Percentiles rank a stretch among this genome's conserved stretches.
These are phyloP conservation scores for Amorphotheca resinae DNA, from an alignment of 495 filamentous ascomycete genomes.

Conservation along the genomic window DNA sequence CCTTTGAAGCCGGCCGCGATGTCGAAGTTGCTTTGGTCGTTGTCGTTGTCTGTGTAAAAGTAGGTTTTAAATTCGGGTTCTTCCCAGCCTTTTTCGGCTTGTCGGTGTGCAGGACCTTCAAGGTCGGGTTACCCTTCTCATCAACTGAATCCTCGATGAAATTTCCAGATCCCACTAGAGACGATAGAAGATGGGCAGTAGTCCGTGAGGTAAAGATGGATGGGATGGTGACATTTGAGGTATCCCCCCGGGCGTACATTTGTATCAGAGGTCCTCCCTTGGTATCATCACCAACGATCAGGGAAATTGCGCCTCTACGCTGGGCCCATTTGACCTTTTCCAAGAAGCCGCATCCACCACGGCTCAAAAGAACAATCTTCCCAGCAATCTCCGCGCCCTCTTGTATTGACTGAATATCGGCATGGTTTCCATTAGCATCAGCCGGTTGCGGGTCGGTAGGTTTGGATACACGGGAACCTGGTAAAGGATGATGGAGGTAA, in stretches of 20 bases:
- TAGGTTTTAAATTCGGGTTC: constrained; percentile 20
- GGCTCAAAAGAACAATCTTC: constrained; percentile 78
- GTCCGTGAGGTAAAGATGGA: constrained; percentile 91
- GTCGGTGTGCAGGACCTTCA: constrained; percentile 35
- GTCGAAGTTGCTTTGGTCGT: constrained; percentile 6
- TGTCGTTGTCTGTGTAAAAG: constrained; percentile 17
- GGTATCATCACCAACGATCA: constrained; percentile 91
- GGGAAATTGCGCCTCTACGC: constrained; percentile 69
- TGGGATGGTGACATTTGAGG: constrained; percentile 86
- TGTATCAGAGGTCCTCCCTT: constrained; percentile 78
- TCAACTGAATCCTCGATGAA: constrained; percentile 42
- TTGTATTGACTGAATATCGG: constrained; percentile 90
- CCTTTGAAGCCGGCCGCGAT: constrained; percentile 3
- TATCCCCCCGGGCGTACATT: constrained; percentile 94
- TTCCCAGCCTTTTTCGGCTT: constrained; percentile 28
- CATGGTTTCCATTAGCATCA: constrained; percentile 46
- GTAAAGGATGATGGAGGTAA: constrained; percentile 53
- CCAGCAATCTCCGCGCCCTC: constrained; percentile 89
- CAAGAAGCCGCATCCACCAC: constrained; percentile 90
- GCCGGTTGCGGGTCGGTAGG: constrained; percentile 16
- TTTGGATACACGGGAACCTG: constrained; percentile 14
- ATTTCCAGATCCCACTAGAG: constrained; percentile 63
- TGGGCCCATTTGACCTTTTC: constrained; percentile 98
- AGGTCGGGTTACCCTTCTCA: constrained; percentile 34
- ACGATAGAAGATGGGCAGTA: constrained; percentile 86